Base-by-base conservation (phyloP, 192 early-diverging fungal species). In the Podila horticola region DNA sequence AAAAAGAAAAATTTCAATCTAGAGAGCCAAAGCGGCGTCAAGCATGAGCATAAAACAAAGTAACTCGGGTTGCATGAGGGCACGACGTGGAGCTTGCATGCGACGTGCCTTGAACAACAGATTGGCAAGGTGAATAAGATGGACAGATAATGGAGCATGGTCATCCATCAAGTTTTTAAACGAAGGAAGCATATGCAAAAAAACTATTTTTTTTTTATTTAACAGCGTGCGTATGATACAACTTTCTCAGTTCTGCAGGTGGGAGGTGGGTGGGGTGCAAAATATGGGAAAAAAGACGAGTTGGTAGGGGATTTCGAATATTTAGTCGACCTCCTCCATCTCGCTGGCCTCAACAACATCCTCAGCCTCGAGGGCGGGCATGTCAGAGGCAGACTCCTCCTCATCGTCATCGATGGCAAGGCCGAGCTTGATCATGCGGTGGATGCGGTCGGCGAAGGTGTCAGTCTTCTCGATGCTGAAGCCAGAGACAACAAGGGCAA, bases 391-490 rank as follows among this genome's bases (percentile, higher is more conserved):
- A 58, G 70, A 19, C 76, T 79, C 76, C 77, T 86, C 85, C 72
- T 89, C 88, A 51, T 96, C 96, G 64, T 95, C 95, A 86, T 98
- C 96, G 69, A 99, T 94, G 86, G 91, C 90, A 62, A 99, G 94
- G 84, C 97, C 97, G 52, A 99, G 94, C 90, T 96, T 96, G 87
- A 99, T 93, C 97, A 99, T 99, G 86, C 96, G 92, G 94, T 97
- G 95, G 87, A 99, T 99, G 88, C 97, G 96, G 83, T 86, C 87
- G 62, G 95, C 91, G 74, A 99, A 99, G 79, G 89, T 90, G 71
- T 93, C 90, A 58, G 97, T 96, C 85, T 99, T 96, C 79, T 99
- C 97, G 45, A 99, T 93, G 58, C 89, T 88, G 94, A 99, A 99
- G 81, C 98, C 98, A 79, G 98, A 99, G 68, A 95, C 88, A 74